phyloP scores from a whole-genome alignment of 176 grass and related monocot genomes.

The Pharus latifolius region DNA sequence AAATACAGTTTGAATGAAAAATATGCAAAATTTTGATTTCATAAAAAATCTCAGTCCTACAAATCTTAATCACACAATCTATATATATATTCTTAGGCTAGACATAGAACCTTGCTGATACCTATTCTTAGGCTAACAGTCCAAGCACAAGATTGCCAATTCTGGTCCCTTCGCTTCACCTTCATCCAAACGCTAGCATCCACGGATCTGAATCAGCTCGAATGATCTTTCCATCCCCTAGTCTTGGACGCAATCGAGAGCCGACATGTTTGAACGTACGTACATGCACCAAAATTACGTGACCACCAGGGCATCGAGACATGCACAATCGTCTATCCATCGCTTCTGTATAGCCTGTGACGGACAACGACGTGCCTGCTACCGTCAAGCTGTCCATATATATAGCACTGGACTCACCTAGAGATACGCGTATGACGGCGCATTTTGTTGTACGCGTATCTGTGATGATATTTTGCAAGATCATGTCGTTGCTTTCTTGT shows the following conservation, averaged over 20 bases:
- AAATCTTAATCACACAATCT: too few relatives aligned
- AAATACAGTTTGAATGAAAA: too few relatives aligned
- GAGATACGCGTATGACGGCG: slow-evolving; percentile 28
- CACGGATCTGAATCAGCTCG: background rate
- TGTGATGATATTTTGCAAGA: too few relatives aligned
- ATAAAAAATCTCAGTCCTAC: too few relatives aligned
- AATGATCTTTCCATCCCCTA: background rate
- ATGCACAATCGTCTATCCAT: too few relatives aligned
- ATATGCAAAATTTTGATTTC: too few relatives aligned
- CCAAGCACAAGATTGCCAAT: too few relatives aligned
- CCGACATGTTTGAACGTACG: slow-evolving; percentile 33
- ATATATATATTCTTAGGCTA: too few relatives aligned
- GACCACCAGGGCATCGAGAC: slow-evolving; percentile 1
- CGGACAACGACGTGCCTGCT: slow-evolving; percentile 1
- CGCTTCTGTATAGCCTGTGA: background rate
- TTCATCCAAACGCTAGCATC: slow-evolving; percentile 22
- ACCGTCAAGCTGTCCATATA: too few relatives aligned
- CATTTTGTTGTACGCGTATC: background rate
- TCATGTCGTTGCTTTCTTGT: too few relatives aligned
- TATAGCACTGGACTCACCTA: too few relatives aligned
- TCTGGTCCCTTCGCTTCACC: too few relatives aligned
- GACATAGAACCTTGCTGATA: background rate
- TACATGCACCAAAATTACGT: background rate
- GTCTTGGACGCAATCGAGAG: slow-evolving; percentile 8
- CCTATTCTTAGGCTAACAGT: background rate